Conservation (phyloP, 2,329 filamentous ascomycete genomes). For the Cryphonectria carpinicola region DNA sequence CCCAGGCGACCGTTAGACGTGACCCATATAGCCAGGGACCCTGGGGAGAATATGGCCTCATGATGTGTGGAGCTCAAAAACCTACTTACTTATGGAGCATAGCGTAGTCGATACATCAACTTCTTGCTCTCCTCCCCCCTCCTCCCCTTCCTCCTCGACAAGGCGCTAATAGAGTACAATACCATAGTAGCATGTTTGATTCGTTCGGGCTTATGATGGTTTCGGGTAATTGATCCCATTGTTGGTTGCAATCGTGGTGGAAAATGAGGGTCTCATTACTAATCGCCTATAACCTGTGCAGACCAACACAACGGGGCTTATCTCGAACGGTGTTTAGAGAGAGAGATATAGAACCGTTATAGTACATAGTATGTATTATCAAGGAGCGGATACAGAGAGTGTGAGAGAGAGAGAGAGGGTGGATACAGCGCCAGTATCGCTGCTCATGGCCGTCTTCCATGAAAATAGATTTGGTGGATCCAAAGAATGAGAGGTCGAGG, state of each 20-base stretch:
- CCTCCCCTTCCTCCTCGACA: not conserved
- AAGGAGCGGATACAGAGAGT: not conserved
- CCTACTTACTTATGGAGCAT: not conserved
- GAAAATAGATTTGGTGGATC: not conserved
- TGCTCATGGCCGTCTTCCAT: not conserved
- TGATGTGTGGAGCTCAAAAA: not conserved
- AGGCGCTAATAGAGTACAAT: not conserved
- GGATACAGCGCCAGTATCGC: not conserved
- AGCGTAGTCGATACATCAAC: not conserved
- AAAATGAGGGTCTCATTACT: not conserved
- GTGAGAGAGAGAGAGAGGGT: not conserved
- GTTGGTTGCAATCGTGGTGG: not conserved
- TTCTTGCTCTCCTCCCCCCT: not conserved
- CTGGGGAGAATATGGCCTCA: not conserved
- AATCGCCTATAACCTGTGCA: not conserved
- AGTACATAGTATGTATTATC: not conserved
- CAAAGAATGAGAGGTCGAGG: not conserved
- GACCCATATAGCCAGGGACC: not conserved
- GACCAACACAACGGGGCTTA: not conserved
- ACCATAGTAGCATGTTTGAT: not conserved
- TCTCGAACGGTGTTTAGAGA: not conserved
- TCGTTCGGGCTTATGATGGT: not conserved
- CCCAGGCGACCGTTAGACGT: not conserved
- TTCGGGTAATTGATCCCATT: not conserved
- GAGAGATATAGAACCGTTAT: not conserved